These are phyloP conservation scores for Termitomyces sp. DNA, from an alignment of 768 basidiomycete species.

Conservation along the genomic window DNA sequence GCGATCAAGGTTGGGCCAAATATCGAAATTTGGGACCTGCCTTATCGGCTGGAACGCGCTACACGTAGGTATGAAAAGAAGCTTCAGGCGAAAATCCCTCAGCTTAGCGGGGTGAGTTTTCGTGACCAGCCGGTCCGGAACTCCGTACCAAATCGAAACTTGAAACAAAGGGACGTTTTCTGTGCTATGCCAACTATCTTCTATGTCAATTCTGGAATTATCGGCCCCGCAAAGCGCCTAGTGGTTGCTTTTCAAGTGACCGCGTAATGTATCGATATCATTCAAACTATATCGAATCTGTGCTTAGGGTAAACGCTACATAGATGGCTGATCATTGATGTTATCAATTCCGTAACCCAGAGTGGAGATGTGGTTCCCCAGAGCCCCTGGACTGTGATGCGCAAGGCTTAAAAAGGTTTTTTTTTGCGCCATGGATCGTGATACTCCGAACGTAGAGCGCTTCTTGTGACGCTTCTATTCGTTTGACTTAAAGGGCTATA, in stretches of 20 bases:
- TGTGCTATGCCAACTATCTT: not conserved
- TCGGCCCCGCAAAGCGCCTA: not conserved
- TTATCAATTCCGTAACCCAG: not conserved
- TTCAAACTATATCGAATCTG: too few species aligned
- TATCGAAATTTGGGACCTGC: too few species aligned
- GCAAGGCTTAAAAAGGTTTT: not conserved
- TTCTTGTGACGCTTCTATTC: not conserved
- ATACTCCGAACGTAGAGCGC: not conserved
- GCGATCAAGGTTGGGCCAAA: too few species aligned
- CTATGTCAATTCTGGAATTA: not conserved
- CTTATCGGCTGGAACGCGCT: not conserved
- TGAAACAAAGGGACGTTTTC: not conserved
- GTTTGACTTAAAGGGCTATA: not conserved
- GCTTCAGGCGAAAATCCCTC: not conserved
- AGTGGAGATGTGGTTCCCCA: not conserved
- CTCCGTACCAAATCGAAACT: too few species aligned
- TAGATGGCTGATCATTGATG: not conserved
- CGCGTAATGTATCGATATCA: not conserved
- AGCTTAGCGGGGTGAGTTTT: too few species aligned
- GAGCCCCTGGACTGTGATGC: not conserved
- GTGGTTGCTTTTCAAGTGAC: not conserved
- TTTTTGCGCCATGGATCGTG: not conserved
- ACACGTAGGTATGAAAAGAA: not conserved
- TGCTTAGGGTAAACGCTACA: not conserved
- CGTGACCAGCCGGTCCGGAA: too few species aligned